Evolutionary conservation across 169 alveolate genomes (phyloP).

Genomic region (Babesia ovis): DNA sequence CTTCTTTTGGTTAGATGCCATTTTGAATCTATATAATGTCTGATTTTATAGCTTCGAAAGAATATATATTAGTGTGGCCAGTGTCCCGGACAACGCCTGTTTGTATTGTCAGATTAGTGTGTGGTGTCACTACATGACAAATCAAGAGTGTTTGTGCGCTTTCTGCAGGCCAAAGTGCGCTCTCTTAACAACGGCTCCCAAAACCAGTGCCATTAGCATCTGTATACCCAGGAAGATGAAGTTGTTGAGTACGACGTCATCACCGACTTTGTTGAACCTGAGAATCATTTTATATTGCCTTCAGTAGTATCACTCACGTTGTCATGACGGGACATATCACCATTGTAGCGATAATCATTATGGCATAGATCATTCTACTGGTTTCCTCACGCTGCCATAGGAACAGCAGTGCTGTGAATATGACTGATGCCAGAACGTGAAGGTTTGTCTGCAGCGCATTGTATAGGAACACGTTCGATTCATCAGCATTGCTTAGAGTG

Average conservation of each 20-base stretch:
- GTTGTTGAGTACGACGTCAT: constrained; percentile 2
- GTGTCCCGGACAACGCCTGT: neutral
- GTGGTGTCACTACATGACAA: neutral
- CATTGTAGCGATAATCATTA: constrained; percentile 6
- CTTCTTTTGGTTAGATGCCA: neutral
- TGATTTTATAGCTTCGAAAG: neutral
- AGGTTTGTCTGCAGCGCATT: constrained; percentile 43
- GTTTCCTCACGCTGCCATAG: constrained; percentile 28
- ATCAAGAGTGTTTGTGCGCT: neutral
- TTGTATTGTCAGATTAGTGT: neutral
- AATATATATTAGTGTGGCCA: neutral
- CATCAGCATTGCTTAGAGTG: constrained; percentile 11
- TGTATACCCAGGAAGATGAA: constrained; percentile 3
- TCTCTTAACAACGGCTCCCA: neutral
- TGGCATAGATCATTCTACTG: neutral
- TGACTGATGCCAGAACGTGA: constrained; percentile 26
- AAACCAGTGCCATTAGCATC: neutral
- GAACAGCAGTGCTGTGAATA: constrained; percentile 17
- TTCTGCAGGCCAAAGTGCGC: neutral
- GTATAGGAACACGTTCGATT: constrained; percentile 30
- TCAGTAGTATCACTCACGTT: constrained; percentile 10
- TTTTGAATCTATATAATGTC: neutral
- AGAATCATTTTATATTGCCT: too few species aligned
- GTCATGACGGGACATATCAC: constrained; percentile 6
- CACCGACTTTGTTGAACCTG: constrained; percentile 20